These are phyloP conservation scores for Gastroboletus turbinatus DNA, from an alignment of 1,284 basidiomycete genomes.

Conservation along the genomic window DNA sequence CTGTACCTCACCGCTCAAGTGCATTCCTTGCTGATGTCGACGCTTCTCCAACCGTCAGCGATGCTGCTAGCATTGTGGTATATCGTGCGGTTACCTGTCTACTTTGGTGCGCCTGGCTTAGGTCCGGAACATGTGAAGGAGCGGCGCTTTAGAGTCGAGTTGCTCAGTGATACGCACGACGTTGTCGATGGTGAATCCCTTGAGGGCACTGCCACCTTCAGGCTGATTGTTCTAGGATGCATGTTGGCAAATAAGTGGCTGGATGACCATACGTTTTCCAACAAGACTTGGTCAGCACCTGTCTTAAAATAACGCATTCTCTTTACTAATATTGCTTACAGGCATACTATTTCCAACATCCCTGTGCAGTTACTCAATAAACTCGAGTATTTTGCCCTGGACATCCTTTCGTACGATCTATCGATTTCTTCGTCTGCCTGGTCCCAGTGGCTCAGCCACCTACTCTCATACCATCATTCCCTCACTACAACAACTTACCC, in stretches of 20 bases:
- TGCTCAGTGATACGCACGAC: conserved; percentile 51
- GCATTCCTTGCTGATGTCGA: conserved; percentile 73
- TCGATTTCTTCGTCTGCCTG: conserved; percentile 62
- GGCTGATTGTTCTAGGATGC: conserved; percentile 77
- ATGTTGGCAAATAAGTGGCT: conserved; percentile 92
- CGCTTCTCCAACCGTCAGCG: conserved; percentile 78
- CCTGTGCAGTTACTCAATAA: conserved; percentile 67
- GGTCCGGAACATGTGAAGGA: conserved; percentile 55
- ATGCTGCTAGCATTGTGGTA: conserved; percentile 83
- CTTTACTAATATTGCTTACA: conserved; percentile 29
- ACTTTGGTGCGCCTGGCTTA: conserved; percentile 47
- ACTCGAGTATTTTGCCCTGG: conserved; percentile 67
- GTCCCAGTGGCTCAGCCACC: conserved; percentile 66
- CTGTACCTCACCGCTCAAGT: conserved; percentile 55
- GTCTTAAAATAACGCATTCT: neutral
- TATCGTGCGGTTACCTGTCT: conserved; percentile 77
- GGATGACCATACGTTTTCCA: conserved; percentile 90
- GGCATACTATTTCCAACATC: conserved; percentile 77
- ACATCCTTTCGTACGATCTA: conserved; percentile 67
- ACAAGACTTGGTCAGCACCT: conserved; percentile 80
- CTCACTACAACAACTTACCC: conserved; percentile 56
- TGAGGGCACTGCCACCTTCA: conserved; percentile 62
- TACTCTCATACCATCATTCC: conserved; percentile 62
- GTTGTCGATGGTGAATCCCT: conserved; percentile 50
- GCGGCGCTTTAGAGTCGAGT: conserved; percentile 57